Evolutionary conservation across 1,139 yeast species (phyloP).

Genomic region (Scheffersomyces illinoinensis): DNA sequence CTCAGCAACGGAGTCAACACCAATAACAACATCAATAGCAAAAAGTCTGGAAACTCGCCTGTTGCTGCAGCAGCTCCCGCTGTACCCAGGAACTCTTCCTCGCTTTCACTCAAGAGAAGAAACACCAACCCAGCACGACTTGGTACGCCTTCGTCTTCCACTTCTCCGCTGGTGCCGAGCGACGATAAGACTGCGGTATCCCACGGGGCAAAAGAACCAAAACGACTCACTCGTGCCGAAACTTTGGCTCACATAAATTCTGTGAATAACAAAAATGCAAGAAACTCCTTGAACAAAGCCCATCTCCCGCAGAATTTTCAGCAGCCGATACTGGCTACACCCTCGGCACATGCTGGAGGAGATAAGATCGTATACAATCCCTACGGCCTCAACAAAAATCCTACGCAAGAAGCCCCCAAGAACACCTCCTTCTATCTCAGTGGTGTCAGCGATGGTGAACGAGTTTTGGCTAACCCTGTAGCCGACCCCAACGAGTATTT

Average conservation of each 20-base stretch:
- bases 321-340: constrained; percentile 1
- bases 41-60: background rate
- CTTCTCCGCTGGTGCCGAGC: background rate
- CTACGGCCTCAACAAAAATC: constrained; percentile 41
- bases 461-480: constrained; percentile 63
- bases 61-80: background rate
- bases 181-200: constrained; percentile 1
- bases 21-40: constrained; percentile 1
- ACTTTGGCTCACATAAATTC: constrained; percentile 41
- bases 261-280: constrained; percentile 32
- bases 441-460: constrained; percentile 36
- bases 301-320: background rate
- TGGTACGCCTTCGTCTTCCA: constrained; percentile 5
- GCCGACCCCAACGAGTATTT: constrained; percentile 67
- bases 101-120: constrained; percentile 29
- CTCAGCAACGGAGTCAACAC: constrained; percentile 1
- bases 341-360: constrained; percentile 8
- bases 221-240: constrained; percentile 37
- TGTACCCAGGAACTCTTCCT: constrained; percentile 26
- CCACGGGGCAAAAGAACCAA: constrained; percentile 14
- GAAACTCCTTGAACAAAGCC: constrained; percentile 2
- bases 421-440: constrained; percentile 42
- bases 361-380: constrained; percentile 50
- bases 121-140: constrained; percentile 18
- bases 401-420: constrained; percentile 37